These are phyloP conservation scores for Solanum hybrid DNA, from an alignment of 305 asterid genomes.

Conservation along the genomic window DNA sequence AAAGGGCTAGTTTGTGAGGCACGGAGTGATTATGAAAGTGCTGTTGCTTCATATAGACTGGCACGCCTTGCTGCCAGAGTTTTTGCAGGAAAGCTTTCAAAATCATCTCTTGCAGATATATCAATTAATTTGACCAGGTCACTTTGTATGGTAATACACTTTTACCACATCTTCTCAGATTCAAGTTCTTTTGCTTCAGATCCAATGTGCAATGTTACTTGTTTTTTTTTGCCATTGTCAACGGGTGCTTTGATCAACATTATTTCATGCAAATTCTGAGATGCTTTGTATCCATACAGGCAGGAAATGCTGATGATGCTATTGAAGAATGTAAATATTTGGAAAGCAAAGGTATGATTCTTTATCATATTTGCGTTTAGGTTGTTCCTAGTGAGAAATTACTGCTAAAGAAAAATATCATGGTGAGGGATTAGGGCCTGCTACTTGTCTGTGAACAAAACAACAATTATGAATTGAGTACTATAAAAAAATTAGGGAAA, in stretches of 20 bases:
- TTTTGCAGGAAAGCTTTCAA: constrained; percentile 30
- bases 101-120: constrained; percentile 40
- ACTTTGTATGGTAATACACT: constrained; percentile 57
- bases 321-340: constrained; percentile 63
- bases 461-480: neutral
- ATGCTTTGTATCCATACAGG: constrained; percentile 39
- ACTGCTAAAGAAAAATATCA: neutral
- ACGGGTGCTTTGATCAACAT: neutral
- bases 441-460: neutral
- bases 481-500: neutral
- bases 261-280: neutral
- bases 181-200: constrained; percentile 9
- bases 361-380: neutral
- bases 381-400: neutral
- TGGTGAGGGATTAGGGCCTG: neutral
- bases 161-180: constrained; percentile 5
- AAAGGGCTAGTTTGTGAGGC: constrained; percentile 87
- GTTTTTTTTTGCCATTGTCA: neutral
- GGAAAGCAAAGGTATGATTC: constrained; percentile 58
- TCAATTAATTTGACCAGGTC: constrained; percentile 81
- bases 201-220: constrained; percentile 2
- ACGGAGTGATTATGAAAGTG: constrained; percentile 69
- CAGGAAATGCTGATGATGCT: constrained; percentile 61
- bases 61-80: constrained; percentile 56
- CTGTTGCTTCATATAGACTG: constrained; percentile 68